Percentiles rank a stretch among this genome's conserved stretches.
Conservation (phyloP, 2,329 filamentous ascomycete genomes). For the Dactylella cylindrospora region DNA sequence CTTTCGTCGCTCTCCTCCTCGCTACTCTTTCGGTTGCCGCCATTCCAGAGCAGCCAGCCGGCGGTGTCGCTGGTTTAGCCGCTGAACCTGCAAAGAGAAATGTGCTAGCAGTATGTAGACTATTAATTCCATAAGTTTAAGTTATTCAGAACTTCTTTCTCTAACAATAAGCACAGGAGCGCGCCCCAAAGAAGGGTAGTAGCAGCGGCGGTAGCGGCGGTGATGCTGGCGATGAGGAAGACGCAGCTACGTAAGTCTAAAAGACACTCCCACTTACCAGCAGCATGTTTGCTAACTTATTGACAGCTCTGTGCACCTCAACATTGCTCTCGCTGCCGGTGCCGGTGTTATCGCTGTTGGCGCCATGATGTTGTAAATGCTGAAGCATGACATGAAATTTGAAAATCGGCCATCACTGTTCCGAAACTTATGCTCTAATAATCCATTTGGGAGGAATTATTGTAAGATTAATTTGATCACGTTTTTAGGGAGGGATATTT, state of each 20-base stretch:
- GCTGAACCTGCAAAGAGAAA: conserved; percentile 13
- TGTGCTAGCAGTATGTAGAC: conserved; percentile 8
- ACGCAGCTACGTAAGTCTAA: conserved; percentile 23
- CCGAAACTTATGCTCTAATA: too few relatives aligned
- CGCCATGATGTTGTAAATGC: conserved; percentile 32
- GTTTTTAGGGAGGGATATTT: too few relatives aligned
- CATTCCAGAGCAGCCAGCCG: not conserved
- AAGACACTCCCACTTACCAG: too few relatives aligned
- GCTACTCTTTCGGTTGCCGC: conserved; percentile 15
- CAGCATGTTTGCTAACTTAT: conserved; percentile 9
- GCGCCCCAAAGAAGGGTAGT: conserved; percentile 4
- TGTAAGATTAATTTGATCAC: too few relatives aligned
- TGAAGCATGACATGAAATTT: too few relatives aligned
- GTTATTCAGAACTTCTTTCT: too few relatives aligned
- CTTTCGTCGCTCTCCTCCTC: conserved; percentile 11
- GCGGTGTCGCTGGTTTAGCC: conserved; percentile 5
- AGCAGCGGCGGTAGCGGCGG: not conserved
- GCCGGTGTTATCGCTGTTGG: conserved; percentile 13
- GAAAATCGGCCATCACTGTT: too few relatives aligned
- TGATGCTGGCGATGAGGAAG: not conserved
- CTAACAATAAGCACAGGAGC: not conserved
- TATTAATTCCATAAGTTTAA: conserved; percentile 3
- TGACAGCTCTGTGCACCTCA: conserved; percentile 13
- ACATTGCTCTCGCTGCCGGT: conserved; percentile 13
- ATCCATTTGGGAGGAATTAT: too few relatives aligned